Conservation (phyloP, 768 basidiomycete genomes). For the Rhizopogon vinicolor region DNA sequence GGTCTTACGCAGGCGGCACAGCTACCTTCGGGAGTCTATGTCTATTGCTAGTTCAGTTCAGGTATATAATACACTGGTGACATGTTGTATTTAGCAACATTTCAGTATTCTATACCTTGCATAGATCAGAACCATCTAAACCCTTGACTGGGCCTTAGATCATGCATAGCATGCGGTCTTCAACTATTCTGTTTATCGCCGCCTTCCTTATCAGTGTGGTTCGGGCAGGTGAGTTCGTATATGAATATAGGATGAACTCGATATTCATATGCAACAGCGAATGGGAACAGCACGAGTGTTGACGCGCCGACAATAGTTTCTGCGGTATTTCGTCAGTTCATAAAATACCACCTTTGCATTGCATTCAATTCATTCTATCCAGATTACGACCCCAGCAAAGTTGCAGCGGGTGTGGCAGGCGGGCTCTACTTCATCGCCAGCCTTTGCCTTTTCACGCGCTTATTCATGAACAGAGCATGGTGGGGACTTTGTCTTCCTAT, state of each 20-base stretch:
- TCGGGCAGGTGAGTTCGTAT: background rate
- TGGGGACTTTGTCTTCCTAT: slow-evolving; percentile 29
- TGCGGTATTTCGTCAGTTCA: background rate
- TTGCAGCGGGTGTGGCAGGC: slow-evolving; percentile 15
- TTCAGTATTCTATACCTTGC: background rate
- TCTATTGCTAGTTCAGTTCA: background rate
- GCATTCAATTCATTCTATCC: background rate
- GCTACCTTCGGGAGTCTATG: background rate
- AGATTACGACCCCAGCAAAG: slow-evolving; percentile 23
- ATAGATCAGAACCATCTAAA: background rate
- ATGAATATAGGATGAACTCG: background rate
- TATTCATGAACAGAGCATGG: slow-evolving; percentile 19
- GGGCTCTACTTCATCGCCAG: slow-evolving; percentile 15
- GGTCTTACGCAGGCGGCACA: too few relatives aligned
- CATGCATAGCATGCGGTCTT: background rate
- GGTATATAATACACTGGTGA: background rate
- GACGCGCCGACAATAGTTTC: background rate
- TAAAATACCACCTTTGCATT: too few relatives aligned
- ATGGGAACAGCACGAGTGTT: background rate
- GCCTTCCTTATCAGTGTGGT: background rate
- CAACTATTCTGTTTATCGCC: background rate
- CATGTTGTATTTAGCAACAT: too few relatives aligned
- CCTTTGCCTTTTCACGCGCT: slow-evolving; percentile 10
- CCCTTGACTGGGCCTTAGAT: too few relatives aligned
- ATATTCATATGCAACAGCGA: background rate